Evolutionary conservation across 495 filamentous ascomycete genomes (phyloP).

Genomic region (Penicillium psychrofluorescens): DNA sequence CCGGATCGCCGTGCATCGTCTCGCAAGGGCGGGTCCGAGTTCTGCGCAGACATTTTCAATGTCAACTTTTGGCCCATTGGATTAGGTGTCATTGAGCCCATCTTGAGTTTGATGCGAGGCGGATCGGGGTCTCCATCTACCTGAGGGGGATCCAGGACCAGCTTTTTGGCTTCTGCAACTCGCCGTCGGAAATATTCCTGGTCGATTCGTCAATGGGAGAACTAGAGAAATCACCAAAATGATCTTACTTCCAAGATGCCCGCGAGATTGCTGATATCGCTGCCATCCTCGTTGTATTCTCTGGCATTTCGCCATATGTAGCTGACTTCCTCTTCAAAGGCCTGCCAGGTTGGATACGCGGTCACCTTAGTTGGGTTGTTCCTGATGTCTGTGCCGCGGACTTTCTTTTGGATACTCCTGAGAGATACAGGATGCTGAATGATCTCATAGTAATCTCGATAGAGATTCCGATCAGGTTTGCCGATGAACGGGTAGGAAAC

Average conservation of each 20-base stretch:
- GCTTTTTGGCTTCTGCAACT: conserved; percentile 60
- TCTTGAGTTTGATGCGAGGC: conserved; percentile 59
- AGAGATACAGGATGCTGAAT: conserved; percentile 69
- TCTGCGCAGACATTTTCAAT: conserved; percentile 33
- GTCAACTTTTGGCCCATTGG: conserved; percentile 33
- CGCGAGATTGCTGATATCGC: conserved; percentile 65
- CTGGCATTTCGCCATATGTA: conserved; percentile 82
- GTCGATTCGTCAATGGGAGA: conserved; percentile 14
- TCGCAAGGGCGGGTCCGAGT: background rate
- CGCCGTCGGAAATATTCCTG: conserved; percentile 58
- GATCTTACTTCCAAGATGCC: conserved; percentile 63
- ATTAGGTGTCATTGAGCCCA: conserved; percentile 51
- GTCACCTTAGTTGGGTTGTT: conserved; percentile 56
- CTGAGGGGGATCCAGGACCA: conserved; percentile 55
- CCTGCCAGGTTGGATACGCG: conserved; percentile 68
- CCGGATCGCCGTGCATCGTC: conserved; percentile 26
- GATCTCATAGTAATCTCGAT: conserved; percentile 65
- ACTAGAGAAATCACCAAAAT: background rate
- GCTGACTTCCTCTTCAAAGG: conserved; percentile 69
- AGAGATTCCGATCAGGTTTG: conserved; percentile 23
- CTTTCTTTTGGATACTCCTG: conserved; percentile 60
- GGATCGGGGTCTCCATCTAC: conserved; percentile 44
- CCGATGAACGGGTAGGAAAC: conserved; percentile 25
- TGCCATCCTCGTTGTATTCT: conserved; percentile 83
- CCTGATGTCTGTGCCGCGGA: conserved; percentile 60